Percentiles rank a stretch among this genome's conserved stretches.
phyloP scores from a whole-genome alignment of 2,329 filamentous ascomycete genomes.

The Talaromyces sp. region DNA sequence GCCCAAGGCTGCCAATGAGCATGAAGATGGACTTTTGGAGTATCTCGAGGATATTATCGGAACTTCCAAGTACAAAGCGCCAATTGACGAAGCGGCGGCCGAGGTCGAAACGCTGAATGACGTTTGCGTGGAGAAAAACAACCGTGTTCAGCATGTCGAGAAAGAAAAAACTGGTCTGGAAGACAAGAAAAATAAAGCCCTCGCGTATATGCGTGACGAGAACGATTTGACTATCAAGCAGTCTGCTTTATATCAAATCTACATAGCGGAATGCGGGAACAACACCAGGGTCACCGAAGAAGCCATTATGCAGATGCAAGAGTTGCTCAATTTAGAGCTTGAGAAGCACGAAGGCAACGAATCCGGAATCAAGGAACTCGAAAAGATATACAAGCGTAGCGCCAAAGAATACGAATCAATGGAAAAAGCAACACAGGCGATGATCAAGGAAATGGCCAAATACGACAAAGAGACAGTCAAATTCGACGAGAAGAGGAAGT shows the following conservation, averaged over 20 bases:
- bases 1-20: slow-evolving; percentile 86
- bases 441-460: slow-evolving; percentile 82
- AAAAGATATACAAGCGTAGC: slow-evolving; percentile 78
- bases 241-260: slow-evolving; percentile 87
- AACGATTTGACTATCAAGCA: slow-evolving; percentile 89
- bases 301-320: slow-evolving; percentile 84
- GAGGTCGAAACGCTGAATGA: slow-evolving; percentile 93
- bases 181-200: slow-evolving; percentile 92
- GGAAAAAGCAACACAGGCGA: slow-evolving; percentile 72
- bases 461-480: slow-evolving; percentile 97
- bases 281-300: slow-evolving; percentile 86
- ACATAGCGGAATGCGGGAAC: slow-evolving; percentile 80
- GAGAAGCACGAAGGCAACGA: slow-evolving; percentile 89
- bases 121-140: slow-evolving; percentile 89
- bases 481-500: slow-evolving; percentile 96
- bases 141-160: slow-evolving; percentile 92
- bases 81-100: slow-evolving; percentile 86
- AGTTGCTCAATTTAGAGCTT: slow-evolving; percentile 77
- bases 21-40: slow-evolving; percentile 92
- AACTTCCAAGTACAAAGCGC: slow-evolving; percentile 95
- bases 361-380: slow-evolving; percentile 81
- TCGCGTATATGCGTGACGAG: slow-evolving; percentile 84
- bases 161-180: slow-evolving; percentile 92
- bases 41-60: slow-evolving; percentile 99
- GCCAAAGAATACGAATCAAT: slow-evolving; percentile 76